These are phyloP conservation scores for Cutaneotrichosporon mucoides DNA, from an alignment of 1,284 basidiomycete genomes.

Conservation along the genomic window DNA sequence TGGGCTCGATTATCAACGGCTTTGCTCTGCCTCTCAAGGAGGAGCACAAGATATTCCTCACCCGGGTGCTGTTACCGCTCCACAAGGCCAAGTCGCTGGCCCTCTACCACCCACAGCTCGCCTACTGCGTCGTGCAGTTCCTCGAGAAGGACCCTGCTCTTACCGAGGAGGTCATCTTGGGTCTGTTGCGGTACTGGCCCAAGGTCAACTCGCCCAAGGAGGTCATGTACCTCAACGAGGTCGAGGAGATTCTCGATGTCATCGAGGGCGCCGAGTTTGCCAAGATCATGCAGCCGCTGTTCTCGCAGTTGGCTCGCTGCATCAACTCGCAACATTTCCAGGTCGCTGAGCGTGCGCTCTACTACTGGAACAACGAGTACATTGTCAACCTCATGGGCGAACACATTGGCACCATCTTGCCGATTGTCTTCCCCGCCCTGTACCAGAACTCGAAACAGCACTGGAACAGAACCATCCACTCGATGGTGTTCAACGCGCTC, in stretches of 20 bases:
- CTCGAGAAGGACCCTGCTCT: slow-evolving; percentile 91
- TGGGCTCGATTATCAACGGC: slow-evolving; percentile 99
- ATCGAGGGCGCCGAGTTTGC: slow-evolving; percentile 95
- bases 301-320: slow-evolving; percentile 92
- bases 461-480: slow-evolving; percentile 99
- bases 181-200: slow-evolving; percentile 97
- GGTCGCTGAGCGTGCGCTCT: slow-evolving; percentile 86
- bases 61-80: slow-evolving; percentile 89
- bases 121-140: slow-evolving; percentile 99
- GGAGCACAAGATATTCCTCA: slow-evolving; percentile 98
- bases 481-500: slow-evolving; percentile 97
- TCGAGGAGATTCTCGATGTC: slow-evolving; percentile 98
- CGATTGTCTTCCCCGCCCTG: slow-evolving; percentile 96
- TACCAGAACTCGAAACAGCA: slow-evolving; percentile 96
- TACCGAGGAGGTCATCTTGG: slow-evolving; percentile 93
- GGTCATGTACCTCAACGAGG: slow-evolving; percentile 99
- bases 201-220: slow-evolving; percentile 99
- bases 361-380: slow-evolving; percentile 99
- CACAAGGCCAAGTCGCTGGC: slow-evolving; percentile 98
- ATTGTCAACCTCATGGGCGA: slow-evolving; percentile 99
- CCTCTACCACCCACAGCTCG: slow-evolving; percentile 95
- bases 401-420: slow-evolving; percentile 82
- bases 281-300: slow-evolving; percentile 91
- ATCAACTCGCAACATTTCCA: slow-evolving; percentile 98
- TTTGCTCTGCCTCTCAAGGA: slow-evolving; percentile 98